phyloP scores from a whole-genome alignment of 2,329 filamentous ascomycete genomes.

The Falciphora oryzae region DNA sequence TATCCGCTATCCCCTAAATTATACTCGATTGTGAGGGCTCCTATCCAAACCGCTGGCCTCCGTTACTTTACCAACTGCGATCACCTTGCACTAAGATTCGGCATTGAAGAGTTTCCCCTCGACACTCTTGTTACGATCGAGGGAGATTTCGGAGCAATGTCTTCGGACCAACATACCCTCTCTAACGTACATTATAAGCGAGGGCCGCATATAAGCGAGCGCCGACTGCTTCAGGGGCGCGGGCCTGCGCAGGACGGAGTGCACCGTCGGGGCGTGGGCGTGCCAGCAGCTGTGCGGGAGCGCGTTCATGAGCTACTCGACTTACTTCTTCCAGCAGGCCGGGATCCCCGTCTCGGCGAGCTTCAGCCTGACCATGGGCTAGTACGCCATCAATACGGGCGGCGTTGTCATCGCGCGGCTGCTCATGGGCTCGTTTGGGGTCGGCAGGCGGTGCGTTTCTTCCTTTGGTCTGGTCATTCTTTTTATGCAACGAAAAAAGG shows the following conservation, averaged over 20 bases:
- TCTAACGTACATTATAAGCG: too few relatives aligned
- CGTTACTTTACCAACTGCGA: too few relatives aligned
- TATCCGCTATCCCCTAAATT: too few relatives aligned
- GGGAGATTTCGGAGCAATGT: too few relatives aligned
- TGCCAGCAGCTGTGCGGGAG: conserved; percentile 25
- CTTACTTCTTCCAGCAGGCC: conserved; percentile 19
- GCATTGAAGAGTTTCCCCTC: too few relatives aligned
- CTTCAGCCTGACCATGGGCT: conserved; percentile 22
- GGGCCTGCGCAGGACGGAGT: conserved; percentile 48
- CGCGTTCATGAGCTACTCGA: conserved; percentile 29
- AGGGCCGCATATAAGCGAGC: too few relatives aligned
- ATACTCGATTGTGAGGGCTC: too few relatives aligned
- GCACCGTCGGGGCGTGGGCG: conserved; percentile 34
- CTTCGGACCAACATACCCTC: too few relatives aligned
- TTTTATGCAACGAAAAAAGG: too few relatives aligned
- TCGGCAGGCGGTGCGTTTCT: conserved; percentile 16
- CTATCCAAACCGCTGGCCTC: too few relatives aligned
- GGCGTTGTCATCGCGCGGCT: conserved; percentile 24
- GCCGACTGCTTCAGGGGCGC: conserved; percentile 45
- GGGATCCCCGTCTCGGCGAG: neutral
- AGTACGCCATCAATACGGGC: conserved; percentile 27
- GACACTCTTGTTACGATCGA: too few relatives aligned
- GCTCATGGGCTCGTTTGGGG: conserved; percentile 13
- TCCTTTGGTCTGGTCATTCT: neutral
- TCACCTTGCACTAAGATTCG: too few relatives aligned